Conservation (phyloP, 1,284 basidiomycete species). For the Coniferiporia sulphurascens region DNA sequence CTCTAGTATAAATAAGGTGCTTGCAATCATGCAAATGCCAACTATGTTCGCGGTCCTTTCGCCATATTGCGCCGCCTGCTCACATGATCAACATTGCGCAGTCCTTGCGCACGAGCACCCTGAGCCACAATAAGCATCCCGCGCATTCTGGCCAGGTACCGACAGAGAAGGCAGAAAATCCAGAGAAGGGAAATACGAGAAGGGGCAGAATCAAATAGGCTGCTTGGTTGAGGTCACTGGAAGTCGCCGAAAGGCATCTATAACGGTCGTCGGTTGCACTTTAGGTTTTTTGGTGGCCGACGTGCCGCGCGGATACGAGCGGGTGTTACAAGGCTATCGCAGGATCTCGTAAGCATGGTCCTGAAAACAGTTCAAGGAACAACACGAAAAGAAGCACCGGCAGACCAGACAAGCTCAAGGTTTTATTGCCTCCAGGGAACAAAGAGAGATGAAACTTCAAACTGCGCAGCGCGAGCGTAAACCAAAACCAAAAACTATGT, state of each 20-base stretch:
- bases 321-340: not conserved
- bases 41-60: not conserved
- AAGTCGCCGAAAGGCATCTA: not conserved
- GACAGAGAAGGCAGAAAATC: not conserved
- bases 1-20: not conserved
- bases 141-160: not conserved
- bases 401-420: not conserved
- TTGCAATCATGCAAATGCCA: not conserved
- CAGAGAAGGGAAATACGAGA: not conserved
- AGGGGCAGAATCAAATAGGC: too few species aligned
- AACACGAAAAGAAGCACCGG: not conserved
- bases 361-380: too few species aligned
- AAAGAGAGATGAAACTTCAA: slow-evolving; percentile 4
- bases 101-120: not conserved
- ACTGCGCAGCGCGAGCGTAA: slow-evolving; percentile 5
- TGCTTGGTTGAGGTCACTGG: not conserved
- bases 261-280: not conserved
- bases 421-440: slow-evolving; percentile 17
- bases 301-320: not conserved
- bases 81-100: not conserved
- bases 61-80: not conserved
- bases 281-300: not conserved
- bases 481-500: slow-evolving; percentile 13
- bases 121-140: not conserved
- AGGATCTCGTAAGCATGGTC: too few species aligned